Conservation (phyloP, 2,329 filamentous ascomycete species). For the Penicillium fuscoglaucum region DNA sequence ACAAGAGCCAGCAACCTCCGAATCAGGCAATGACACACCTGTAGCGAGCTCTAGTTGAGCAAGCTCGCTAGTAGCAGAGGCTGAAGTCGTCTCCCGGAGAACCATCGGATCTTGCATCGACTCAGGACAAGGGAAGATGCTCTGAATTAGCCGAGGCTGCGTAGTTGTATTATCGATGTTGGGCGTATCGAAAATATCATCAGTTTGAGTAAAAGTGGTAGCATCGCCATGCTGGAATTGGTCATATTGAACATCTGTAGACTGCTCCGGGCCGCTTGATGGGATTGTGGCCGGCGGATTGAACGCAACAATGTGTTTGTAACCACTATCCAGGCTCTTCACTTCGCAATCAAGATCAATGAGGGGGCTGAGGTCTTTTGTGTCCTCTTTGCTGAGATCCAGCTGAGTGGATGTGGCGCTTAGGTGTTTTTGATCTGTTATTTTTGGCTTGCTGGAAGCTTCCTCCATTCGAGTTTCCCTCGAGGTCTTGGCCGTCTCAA, state of each 20-base stretch:
- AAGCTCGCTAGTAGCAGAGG: not conserved
- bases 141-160: not conserved
- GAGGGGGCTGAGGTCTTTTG: not conserved
- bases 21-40: not conserved
- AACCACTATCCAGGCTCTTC: not conserved
- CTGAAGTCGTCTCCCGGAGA: not conserved
- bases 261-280: not conserved
- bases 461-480: not conserved
- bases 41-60: not conserved
- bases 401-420: not conserved
- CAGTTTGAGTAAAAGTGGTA: not conserved
- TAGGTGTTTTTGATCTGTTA: not conserved
- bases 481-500: not conserved
- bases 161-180: not conserved
- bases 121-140: not conserved
- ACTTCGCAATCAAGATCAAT: not conserved
- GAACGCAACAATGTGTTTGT: not conserved
- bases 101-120: not conserved
- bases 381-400: not conserved
- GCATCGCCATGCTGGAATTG: not conserved
- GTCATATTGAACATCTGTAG: not conserved
- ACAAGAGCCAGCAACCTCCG: not conserved
- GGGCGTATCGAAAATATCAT: not conserved
- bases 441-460: not conserved
- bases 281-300: not conserved